These are phyloP conservation scores for Noccaea bulbosa DNA, from an alignment of 345 rosid species.

Conservation along the genomic window DNA sequence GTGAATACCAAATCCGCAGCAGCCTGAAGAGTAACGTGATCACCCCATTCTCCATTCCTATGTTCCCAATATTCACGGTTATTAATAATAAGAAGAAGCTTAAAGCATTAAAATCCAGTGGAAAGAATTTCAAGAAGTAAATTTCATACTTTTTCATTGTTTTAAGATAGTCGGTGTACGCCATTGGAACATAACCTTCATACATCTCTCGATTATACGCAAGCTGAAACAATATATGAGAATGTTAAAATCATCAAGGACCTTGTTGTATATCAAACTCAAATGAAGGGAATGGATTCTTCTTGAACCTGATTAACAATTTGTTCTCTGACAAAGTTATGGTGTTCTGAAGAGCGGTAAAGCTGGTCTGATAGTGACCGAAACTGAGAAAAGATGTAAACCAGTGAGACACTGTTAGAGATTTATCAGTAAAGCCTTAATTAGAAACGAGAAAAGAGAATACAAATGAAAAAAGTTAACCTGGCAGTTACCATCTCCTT, in stretches of 20 bases:
- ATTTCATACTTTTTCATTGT: conserved; percentile 60
- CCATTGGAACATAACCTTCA: conserved; percentile 79
- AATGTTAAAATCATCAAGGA: background rate
- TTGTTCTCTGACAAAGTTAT: conserved; percentile 71
- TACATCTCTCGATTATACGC: conserved; percentile 55
- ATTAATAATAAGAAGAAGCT: background rate
- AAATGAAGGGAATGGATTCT: background rate
- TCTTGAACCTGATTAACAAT: conserved; percentile 67
- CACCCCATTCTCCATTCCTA: conserved; percentile 54
- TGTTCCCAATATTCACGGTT: conserved; percentile 4
- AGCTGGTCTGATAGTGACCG: conserved; percentile 90
- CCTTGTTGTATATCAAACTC: background rate
- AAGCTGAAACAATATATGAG: conserved; percentile 31
- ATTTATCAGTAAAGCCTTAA: conserved; percentile 11
- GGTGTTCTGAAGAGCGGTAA: conserved; percentile 76
- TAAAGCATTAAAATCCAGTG: background rate
- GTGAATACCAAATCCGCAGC: conserved; percentile 46
- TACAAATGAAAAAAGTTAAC: conserved; percentile 29
- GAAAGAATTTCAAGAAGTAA: background rate
- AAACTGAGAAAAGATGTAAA: conserved; percentile 53
- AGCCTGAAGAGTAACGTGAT: conserved; percentile 50
- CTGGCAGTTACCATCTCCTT: conserved; percentile 80
- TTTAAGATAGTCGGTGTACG: conserved; percentile 63
- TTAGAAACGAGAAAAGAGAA: background rate
- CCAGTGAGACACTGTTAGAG: conserved; percentile 15